phyloP scores from a whole-genome alignment of 805 yeast genomes.

The Osmozyma mogii region DNA sequence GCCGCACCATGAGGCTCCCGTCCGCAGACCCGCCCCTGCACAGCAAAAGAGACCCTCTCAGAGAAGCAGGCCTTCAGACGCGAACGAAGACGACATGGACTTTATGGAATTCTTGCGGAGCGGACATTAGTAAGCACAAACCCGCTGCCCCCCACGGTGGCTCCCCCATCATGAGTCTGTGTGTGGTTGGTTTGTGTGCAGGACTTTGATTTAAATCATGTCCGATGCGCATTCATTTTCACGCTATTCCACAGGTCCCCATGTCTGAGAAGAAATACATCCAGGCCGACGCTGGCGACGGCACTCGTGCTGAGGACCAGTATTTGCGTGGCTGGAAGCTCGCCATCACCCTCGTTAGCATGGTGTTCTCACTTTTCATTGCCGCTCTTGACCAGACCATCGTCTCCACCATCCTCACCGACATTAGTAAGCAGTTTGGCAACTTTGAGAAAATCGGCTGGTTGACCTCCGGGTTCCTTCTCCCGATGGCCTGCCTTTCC shows the following conservation, averaged over 20 bases:
- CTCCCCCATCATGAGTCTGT: too few species aligned
- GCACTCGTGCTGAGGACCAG: slow-evolving; percentile 30
- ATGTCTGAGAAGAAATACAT: slow-evolving; percentile 10
- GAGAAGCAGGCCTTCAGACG: slow-evolving; percentile 8
- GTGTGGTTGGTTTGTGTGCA: too few species aligned
- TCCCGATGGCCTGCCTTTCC: slow-evolving; percentile 46
- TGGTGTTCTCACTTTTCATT: slow-evolving; percentile 25
- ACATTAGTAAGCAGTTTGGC: slow-evolving; percentile 42
- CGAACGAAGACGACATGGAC: slow-evolving; percentile 32
- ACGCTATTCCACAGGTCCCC: too few species aligned
- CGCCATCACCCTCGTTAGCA: slow-evolving; percentile 18
- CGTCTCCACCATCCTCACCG: slow-evolving; percentile 41
- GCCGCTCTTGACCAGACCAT: slow-evolving; percentile 57
- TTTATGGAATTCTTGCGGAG: slow-evolving; percentile 38
- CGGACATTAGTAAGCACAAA: slow-evolving; percentile 20
- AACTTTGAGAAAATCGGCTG: slow-evolving; percentile 49
- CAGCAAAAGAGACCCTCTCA: slow-evolving; percentile 1
- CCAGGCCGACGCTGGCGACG: slow-evolving; percentile 36
- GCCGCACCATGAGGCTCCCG: slow-evolving; percentile 1
- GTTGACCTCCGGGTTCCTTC: slow-evolving; percentile 47
- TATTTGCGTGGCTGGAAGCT: slow-evolving; percentile 22
- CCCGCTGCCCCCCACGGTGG: not conserved
- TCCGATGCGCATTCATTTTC: too few species aligned
- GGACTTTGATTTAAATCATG: too few species aligned
- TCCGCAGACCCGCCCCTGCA: too few species aligned